Base-by-base conservation (phyloP, 495 filamentous ascomycete genomes). In the Penicillium pancosmium region DNA sequence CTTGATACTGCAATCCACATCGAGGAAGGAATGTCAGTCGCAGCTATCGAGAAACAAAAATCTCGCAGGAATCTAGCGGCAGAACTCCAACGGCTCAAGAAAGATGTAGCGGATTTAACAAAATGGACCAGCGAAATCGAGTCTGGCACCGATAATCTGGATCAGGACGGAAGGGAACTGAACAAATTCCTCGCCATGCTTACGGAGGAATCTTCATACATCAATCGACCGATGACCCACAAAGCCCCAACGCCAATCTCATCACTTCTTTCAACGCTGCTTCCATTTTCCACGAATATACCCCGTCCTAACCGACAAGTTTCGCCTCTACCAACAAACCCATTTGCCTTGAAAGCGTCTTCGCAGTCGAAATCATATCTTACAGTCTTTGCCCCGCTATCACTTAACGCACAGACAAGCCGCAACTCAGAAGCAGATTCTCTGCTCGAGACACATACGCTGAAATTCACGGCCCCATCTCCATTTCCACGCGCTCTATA, bases 401-500 rank as follows among this genome's bases (percentile, higher is more conserved):
- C 56, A 47, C 68, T 80, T 21, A 65, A 54, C 18, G 56, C 69
- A n/a, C 65, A 62, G 5, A 74, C 68, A 33, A 72, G 48, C 16
- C 59, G 63, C 21, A 43, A 62, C 4, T 61, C 58, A 1, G 52
- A 65, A 16, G 46, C 60, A 5, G 53, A 56, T 16, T 46, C 49
- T 10, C 36, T 73, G 2, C 41, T 67, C 11, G 78, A 80, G 52
- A 76, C 60, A 44, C 76, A 80, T 59, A 68, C 65, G 11, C 55
- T 80, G 18, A 68, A 54, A 16, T 67, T 80, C 15, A 72, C 73
- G 6, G 64, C 73, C 10, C 73, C 73, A 11, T 55, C 62, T 21
- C 76, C 78, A 15, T 79, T 80, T 53, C 74, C 76, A 38, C 52
- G 66, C 5, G 64, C 64, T 16, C n/a, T 72, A 31, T 78, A 74